Evolutionary conservation across 2,329 filamentous ascomycete species (phyloP).

Genomic region (Arthrobotrys iridis): DNA sequence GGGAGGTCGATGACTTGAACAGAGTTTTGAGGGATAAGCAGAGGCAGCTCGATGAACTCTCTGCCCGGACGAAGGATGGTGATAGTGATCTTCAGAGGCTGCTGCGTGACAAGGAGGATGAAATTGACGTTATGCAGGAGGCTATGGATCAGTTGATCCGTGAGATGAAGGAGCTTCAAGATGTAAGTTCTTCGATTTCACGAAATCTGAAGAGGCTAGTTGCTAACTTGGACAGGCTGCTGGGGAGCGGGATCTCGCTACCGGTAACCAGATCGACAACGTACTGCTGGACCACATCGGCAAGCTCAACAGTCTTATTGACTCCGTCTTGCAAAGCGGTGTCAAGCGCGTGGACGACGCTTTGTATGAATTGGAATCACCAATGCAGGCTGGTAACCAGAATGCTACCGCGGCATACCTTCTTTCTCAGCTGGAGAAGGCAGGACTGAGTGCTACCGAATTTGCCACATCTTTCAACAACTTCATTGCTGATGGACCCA

Average conservation of each 20-base stretch:
- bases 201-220: neutral
- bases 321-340: conserved; percentile 92
- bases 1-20: conserved; percentile 95
- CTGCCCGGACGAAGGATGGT: conserved; percentile 79
- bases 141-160: conserved; percentile 96
- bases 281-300: conserved; percentile 85
- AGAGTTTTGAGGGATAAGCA: conserved; percentile 89
- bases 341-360: conserved; percentile 95
- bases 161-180: conserved; percentile 85
- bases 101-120: conserved; percentile 93
- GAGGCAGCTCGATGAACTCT: conserved; percentile 82
- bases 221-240: conserved; percentile 67
- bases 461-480: conserved; percentile 99
- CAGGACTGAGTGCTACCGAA: conserved; percentile 90
- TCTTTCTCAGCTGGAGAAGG: conserved; percentile 96
- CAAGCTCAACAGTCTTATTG: conserved; percentile 97
- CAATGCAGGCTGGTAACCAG: conserved; percentile 98
- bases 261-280: conserved; percentile 91
- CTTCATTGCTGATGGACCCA: conserved; percentile 95
- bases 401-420: conserved; percentile 95
- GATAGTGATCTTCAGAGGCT: conserved; percentile 85
- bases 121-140: conserved; percentile 96
- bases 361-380: conserved; percentile 94
- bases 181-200: conserved; percentile 62
- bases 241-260: conserved; percentile 78